Evolutionary conservation across 2,329 filamentous ascomycete species (phyloP).

Genomic region (Fusarium brevicatenulatum): DNA sequence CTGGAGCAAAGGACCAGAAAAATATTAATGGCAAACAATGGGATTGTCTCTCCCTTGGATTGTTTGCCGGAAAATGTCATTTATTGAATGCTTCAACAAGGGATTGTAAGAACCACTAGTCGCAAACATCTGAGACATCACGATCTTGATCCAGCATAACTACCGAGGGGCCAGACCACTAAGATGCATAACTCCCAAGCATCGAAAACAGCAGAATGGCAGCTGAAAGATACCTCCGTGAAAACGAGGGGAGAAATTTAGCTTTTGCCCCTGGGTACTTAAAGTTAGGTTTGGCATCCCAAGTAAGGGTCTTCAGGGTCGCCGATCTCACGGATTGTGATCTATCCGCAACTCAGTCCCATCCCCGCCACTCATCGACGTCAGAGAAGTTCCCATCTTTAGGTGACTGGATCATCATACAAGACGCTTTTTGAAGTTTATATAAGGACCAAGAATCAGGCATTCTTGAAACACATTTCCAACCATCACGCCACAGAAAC

Average conservation of each 20-base stretch:
- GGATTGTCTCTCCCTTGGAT: background rate
- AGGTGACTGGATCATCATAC: background rate
- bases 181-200: background rate
- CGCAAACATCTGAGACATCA: slow-evolving; percentile 15
- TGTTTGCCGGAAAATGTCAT: too few species aligned
- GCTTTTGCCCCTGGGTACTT: slow-evolving; percentile 20
- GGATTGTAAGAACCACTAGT: background rate
- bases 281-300: background rate
- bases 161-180: background rate
- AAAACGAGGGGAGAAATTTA: background rate
- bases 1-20: background rate
- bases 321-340: slow-evolving; percentile 19
- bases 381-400: background rate
- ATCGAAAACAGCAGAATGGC: background rate
- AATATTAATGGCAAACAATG: rapidly evolving
- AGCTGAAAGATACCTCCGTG: background rate
- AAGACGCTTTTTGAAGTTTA: background rate
- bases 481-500: background rate
- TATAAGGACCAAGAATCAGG: background rate
- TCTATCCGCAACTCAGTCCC: slow-evolving; percentile 14
- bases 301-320: slow-evolving; percentile 6
- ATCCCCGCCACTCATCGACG: slow-evolving; percentile 1
- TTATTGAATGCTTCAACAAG: slow-evolving; percentile 5
- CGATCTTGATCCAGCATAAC: background rate
- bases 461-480: background rate